phyloP scores from a whole-genome alignment of 352 stramenopile species.

The Phytophthora tubulina region DNA sequence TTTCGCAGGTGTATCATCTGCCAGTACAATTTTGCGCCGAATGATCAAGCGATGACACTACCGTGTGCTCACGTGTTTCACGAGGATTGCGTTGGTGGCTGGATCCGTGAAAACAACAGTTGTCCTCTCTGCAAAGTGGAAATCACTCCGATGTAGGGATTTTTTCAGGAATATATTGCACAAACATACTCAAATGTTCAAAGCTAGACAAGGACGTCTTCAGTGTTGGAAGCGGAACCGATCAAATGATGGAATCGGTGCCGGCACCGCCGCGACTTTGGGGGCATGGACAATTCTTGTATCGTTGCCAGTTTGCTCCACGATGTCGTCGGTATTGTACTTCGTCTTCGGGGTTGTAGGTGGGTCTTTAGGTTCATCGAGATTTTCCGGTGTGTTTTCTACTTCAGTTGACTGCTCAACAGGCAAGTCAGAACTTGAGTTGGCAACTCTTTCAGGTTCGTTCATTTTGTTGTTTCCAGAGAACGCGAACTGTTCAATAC shows the following conservation, averaged over 20 bases:
- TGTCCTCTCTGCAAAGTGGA: slow-evolving; percentile 80
- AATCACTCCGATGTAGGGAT: slow-evolving; percentile 48
- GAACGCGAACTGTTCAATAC: slow-evolving; percentile 42
- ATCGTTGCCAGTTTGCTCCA: not conserved
- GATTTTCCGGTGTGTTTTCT: slow-evolving; percentile 12
- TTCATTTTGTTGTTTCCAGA: slow-evolving; percentile 10
- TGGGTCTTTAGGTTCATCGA: slow-evolving; percentile 14
- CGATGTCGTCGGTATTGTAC: not conserved
- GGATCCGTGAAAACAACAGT: slow-evolving; percentile 84
- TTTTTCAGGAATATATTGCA: slow-evolving; percentile 22
- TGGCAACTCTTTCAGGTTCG: not conserved
- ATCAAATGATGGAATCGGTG: slow-evolving; percentile 39
- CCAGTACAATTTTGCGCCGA: slow-evolving; percentile 67
- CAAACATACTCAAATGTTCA: slow-evolving; percentile 15
- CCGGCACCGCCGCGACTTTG: not conserved
- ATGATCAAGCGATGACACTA: slow-evolving; percentile 71
- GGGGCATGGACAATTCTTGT: slow-evolving; percentile 1
- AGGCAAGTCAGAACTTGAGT: not conserved
- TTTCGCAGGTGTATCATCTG: slow-evolving; percentile 73
- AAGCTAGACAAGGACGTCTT: slow-evolving; percentile 10
- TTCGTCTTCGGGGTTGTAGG: slow-evolving; percentile 10
- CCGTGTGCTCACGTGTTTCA: slow-evolving; percentile 84
- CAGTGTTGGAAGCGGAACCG: slow-evolving; percentile 45
- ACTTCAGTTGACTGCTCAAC: slow-evolving; percentile 15
- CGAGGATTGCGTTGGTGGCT: slow-evolving; percentile 76